Base-by-base conservation (phyloP, 192 early-diverging fungal genomes). In the Phlyctochytrium planicorne region DNA sequence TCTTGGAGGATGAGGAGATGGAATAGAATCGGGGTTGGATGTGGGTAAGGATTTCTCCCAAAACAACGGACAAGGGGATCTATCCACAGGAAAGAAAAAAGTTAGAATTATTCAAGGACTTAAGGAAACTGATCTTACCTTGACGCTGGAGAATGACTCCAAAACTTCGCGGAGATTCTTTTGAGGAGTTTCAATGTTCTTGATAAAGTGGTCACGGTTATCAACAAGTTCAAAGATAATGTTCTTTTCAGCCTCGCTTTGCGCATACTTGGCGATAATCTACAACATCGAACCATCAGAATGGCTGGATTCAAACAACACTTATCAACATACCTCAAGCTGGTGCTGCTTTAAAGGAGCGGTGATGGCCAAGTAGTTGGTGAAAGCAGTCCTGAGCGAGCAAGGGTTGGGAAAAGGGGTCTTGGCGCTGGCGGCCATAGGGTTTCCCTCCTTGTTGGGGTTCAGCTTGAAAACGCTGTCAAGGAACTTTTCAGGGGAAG, bases 21-120 rank as follows among this genome's bases (percentile, higher is more conserved):
- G 94, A 96, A 75, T 99, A 99, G 79, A 96, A 94, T 23, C 97
- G 91, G 23, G 92, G 84, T 67, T 90, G 88, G 36, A 95, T 84
- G 34, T 91, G 89, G 52, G 91, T 84, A 20, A 94, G 81, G 14
- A 91, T 82, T 72, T 96, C 84, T 23, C 70, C 90, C 50, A 98
- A 82, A 33, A 94, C 80, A 27, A 92, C 82, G 65, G 88, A 88
- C 61, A 94, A 82, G 0, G 97, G 97, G 67, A 96, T 81, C 62
- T 80, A 4, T 6, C 20, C n/a, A 4, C 34, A 20, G 17, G 53
- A 63, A 25, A 62, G 25, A 14, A 1, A 33, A 6, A 17, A 14
- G 60, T 66, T 53, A 57, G 55, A 57, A 6, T 25, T 6, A 57
- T 0, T 37, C 27, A 40, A 3, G 31, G 31, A 70, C 24, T 33